These are phyloP conservation scores for Leptoxyphium fumago DNA, from an alignment of 2,329 filamentous ascomycete species.

Conservation along the genomic window DNA sequence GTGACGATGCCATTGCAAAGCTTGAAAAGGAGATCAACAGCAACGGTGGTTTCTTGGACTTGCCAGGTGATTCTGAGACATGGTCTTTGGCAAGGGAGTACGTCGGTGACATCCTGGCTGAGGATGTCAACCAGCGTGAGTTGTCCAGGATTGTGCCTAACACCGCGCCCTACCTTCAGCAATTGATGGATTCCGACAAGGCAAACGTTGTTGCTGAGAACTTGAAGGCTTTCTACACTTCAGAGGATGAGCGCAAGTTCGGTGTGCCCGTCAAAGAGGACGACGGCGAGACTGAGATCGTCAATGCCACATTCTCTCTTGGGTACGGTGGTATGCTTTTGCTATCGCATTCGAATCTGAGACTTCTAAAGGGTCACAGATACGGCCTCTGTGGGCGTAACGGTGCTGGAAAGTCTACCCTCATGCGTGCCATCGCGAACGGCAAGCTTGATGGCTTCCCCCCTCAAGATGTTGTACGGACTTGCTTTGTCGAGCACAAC, in stretches of 20 bases:
- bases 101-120: constrained; percentile 69
- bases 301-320: constrained; percentile 94
- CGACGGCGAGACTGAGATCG: constrained; percentile 86
- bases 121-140: constrained; percentile 74
- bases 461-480: constrained; percentile 76
- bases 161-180: constrained; percentile 60
- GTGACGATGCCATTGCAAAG: constrained; percentile 59
- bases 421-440: constrained; percentile 91
- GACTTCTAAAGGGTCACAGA: constrained; percentile 87
- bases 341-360: constrained; percentile 87
- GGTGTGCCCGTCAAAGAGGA: constrained; percentile 76
- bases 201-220: constrained; percentile 53
- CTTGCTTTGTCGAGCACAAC: constrained; percentile 98
- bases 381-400: constrained; percentile 96
- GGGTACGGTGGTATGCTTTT: constrained; percentile 96
- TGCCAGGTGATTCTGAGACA: constrained; percentile 44
- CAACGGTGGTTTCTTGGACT: constrained; percentile 45
- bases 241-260: constrained; percentile 76
- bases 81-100: constrained; percentile 58
- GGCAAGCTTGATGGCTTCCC: constrained; percentile 97
- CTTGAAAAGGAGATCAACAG: constrained; percentile 65
- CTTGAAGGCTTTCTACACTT: constrained; percentile 63
- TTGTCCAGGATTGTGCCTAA: constrained; percentile 55
- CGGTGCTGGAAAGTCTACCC: constrained; percentile 94
- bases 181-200: constrained; percentile 48